phyloP scores from a whole-genome alignment of 2,329 filamentous ascomycete genomes.

The Laburnicola sp. region DNA sequence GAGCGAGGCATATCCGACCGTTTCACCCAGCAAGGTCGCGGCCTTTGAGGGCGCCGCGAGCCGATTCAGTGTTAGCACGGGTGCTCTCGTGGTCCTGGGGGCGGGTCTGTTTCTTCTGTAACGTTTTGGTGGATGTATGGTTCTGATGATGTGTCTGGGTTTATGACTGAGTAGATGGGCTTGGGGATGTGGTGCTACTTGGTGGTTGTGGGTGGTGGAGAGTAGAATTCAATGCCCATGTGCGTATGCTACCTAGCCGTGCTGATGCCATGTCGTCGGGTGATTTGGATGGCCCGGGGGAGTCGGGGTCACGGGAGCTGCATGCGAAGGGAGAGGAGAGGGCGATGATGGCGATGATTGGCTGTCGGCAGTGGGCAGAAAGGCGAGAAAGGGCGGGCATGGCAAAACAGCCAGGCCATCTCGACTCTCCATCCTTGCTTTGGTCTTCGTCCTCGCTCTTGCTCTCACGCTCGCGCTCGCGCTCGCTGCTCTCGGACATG shows the following conservation, averaged over 20 bases:
- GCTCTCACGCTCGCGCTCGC: too few relatives aligned
- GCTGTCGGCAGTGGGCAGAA: neutral
- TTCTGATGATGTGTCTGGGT: neutral
- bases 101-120: conserved; percentile 31
- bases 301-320: neutral
- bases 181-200: neutral
- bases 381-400: neutral
- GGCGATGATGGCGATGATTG: conserved; percentile 1
- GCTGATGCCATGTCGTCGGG: too few relatives aligned
- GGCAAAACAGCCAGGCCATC: neutral
- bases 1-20: conserved; percentile 15
- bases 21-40: conserved; percentile 10
- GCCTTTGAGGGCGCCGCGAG: conserved; percentile 34
- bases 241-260: neutral
- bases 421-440: conserved; percentile 1
- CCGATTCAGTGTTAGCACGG: conserved; percentile 25
- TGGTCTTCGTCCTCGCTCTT: too few relatives aligned
- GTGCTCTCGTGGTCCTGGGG: conserved; percentile 20
- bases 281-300: too few relatives aligned
- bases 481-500: neutral
- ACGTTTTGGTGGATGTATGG: neutral
- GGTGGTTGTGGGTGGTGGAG: neutral
- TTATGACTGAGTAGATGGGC: neutral
- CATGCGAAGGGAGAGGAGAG: conserved; percentile 2
- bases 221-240: neutral